Conservation (phyloP, 768 basidiomycete genomes). For the Scleroderma bovista region DNA sequence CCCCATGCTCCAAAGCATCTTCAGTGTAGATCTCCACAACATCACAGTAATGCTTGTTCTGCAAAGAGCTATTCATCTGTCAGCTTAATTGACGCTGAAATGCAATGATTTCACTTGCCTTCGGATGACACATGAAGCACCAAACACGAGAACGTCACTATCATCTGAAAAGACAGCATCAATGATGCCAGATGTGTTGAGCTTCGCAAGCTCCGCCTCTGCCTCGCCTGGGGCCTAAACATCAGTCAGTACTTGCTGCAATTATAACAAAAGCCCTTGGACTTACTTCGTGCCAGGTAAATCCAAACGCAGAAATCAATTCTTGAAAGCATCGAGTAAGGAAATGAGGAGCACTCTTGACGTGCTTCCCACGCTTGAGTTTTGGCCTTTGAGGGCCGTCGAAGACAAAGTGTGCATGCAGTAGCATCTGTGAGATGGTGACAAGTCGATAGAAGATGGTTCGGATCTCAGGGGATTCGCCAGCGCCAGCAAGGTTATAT, state of each 20-base stretch:
- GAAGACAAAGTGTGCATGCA: slow-evolving; percentile 37
- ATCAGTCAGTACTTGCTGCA: background rate
- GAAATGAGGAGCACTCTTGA: slow-evolving; percentile 26
- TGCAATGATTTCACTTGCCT: too few species aligned
- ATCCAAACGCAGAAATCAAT: slow-evolving; percentile 39
- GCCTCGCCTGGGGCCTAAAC: slow-evolving; percentile 3
- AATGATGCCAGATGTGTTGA: background rate
- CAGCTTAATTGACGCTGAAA: background rate
- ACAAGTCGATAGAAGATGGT: background rate
- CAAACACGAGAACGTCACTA: background rate
- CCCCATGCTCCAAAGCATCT: too few species aligned
- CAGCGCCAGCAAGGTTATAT: slow-evolving; percentile 32
- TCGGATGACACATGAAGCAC: too few species aligned
- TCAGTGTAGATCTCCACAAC: background rate
- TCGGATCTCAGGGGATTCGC: background rate
- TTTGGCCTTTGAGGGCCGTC: slow-evolving; percentile 42
- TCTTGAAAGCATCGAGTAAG: slow-evolving; percentile 19
- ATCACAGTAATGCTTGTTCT: background rate
- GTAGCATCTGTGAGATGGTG: background rate
- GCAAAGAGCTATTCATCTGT: background rate
- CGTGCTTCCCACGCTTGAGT: slow-evolving; percentile 35
- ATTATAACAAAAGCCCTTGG: too few species aligned
- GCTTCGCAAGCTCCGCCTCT: background rate
- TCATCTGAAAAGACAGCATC: background rate
- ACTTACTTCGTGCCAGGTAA: slow-evolving; percentile 26